These are phyloP conservation scores for Marsdenia floribunda DNA, from an alignment of 257 asterid species.

Conservation along the genomic window DNA sequence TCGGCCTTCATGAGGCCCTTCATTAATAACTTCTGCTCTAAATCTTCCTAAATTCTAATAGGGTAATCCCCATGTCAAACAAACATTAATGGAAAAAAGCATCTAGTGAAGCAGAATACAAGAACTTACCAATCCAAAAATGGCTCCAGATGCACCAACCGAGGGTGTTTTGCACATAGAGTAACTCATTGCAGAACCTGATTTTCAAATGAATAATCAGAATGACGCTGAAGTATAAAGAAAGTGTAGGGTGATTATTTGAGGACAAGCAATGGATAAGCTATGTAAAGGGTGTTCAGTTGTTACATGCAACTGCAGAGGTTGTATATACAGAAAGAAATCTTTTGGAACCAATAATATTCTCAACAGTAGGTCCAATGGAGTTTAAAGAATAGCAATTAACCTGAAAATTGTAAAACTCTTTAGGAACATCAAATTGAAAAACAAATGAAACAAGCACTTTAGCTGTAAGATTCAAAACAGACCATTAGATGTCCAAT, in stretches of 20 bases:
- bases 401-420: constrained; percentile 45
- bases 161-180: constrained; percentile 69
- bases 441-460: constrained; percentile 7
- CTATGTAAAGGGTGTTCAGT: constrained; percentile 13
- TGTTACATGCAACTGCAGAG: constrained; percentile 80
- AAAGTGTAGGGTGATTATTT: constrained; percentile 6
- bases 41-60: background rate
- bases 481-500: constrained; percentile 80
- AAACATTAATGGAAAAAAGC: background rate
- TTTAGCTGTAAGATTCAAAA: constrained; percentile 18
- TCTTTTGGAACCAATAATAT: constrained; percentile 67
- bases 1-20: background rate
- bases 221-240: constrained; percentile 10
- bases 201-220: constrained; percentile 25
- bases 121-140: constrained; percentile 74
- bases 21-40: background rate
- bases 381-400: constrained; percentile 84
- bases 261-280: constrained; percentile 18
- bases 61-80: background rate
- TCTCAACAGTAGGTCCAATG: constrained; percentile 70
- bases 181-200: constrained; percentile 84
- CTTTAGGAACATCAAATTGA: constrained; percentile 14
- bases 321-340: constrained; percentile 54
- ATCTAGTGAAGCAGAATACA: constrained; percentile 6
- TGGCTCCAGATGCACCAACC: constrained; percentile 96